Evolutionary conservation across 495 filamentous ascomycete species (phyloP).

Genomic region (Sporormia fimetaria): DNA sequence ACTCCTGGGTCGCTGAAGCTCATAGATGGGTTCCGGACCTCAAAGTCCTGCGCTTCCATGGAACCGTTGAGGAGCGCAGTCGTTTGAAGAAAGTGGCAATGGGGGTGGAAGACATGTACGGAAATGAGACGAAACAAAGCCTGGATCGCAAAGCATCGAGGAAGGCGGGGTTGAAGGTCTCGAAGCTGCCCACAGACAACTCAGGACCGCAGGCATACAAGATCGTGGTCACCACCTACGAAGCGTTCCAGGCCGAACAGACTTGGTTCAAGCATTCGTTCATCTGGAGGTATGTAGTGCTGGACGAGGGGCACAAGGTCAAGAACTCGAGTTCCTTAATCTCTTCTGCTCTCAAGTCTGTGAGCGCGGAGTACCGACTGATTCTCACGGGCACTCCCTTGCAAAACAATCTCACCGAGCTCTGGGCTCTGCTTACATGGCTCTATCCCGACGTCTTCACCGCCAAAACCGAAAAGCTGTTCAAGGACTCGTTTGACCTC

Average conservation of each 20-base stretch:
- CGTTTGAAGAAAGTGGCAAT: constrained; percentile 41
- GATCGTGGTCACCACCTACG: constrained; percentile 52
- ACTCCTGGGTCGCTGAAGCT: constrained; percentile 47
- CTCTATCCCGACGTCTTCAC: constrained; percentile 53
- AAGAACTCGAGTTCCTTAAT: constrained; percentile 46
- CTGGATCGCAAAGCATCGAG: constrained; percentile 29
- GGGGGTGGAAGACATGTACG: constrained; percentile 34
- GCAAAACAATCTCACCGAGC: constrained; percentile 52
- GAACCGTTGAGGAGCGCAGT: constrained; percentile 38
- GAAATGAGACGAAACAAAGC: constrained; percentile 31
- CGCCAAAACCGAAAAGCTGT: constrained; percentile 39
- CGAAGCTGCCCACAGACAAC: constrained; percentile 46
- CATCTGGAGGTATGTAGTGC: constrained; percentile 46
- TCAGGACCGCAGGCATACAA: constrained; percentile 47
- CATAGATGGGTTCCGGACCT: constrained; percentile 48
- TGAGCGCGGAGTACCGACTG: constrained; percentile 47
- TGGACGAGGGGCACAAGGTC: constrained; percentile 52
- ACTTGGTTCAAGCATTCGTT: constrained; percentile 49
- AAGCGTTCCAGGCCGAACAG: constrained; percentile 46
- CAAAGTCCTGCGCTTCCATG: constrained; percentile 47
- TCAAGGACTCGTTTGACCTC: constrained; percentile 49
- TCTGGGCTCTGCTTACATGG: constrained; percentile 55
- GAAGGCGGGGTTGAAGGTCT: constrained; percentile 36
- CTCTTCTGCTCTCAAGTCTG: constrained; percentile 39
- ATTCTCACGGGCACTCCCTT: constrained; percentile 55